Base-by-base conservation (phyloP, 441 rosid genomes). In the Geranium incanum region DNA sequence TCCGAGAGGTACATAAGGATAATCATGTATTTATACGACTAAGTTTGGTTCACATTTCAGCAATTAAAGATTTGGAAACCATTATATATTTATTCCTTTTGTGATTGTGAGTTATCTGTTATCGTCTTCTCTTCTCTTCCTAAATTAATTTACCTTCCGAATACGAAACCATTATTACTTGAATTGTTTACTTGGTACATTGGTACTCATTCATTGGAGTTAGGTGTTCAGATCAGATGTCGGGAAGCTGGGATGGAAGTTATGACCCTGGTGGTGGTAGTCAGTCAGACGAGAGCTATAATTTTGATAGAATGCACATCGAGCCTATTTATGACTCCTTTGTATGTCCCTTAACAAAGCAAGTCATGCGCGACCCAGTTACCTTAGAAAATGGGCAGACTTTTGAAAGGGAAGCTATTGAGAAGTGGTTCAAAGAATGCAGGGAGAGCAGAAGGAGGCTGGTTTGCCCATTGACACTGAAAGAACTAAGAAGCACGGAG, bases 301-400 rank as follows among this genome's bases (percentile, higher is more conserved):
- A 84, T 8, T 84, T 87, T 41, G 99, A 89, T 69, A 84, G 90
- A 75, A 57, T 72, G 64, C 87, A 84, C 13, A 71, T 87, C 1
- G 99, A 92, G 77, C 97, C 94, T 65, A 79, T 92, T 68, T 95
- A 95, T 59, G 99, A 95, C 82, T 75, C 99, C 71, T 90, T 95
- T 77, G 83, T 95, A 72, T 94, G 99, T 77, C 96, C 99, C 9
- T 80, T 94, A 50, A 92, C 99, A 41, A 90, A 90, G 70, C 85
- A 89, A 77, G 87, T 90, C 55, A 94, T 94, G 99, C 78, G 71
- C 0, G 89, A 94, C 50, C 97, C 99, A 18, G 97, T 94, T 63
- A 84, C 94, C 3, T 69, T 88, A 45, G 99, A 92, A 79, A 94
- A 89, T 68, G 97, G 96, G 11, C 89, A 86, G 59, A 92, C 97